Evolutionary conservation across 176 grass and related monocot species (phyloP), one percentile per base, ranked within the genome.

Genomic region (Lolium rigidum): DNA sequence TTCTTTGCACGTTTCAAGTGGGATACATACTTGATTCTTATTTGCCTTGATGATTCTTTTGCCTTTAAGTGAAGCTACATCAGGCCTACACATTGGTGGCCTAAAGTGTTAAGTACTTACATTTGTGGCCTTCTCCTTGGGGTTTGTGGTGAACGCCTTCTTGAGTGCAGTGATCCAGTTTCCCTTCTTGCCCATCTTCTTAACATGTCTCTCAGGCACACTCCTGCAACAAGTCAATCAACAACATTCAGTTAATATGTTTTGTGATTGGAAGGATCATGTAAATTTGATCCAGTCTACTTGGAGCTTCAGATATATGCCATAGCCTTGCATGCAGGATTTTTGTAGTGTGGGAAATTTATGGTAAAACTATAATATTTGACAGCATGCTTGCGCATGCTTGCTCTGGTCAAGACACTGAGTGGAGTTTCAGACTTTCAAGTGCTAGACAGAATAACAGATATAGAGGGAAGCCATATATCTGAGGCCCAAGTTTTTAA

Each of bases 131-230:
- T 91, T 96, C 7, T 94, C 94, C 91, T 89, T 98, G 50, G 92
- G 87, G 76, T 69, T 87, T 85, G 88, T 10, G 65, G 73, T 88
- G 78, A 99, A 99, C 46, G 89, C 92, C 80, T 88, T 94, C 88
- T 87, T 99, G 76, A 99, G 84, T 66, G 94, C 90, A 68, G 55
- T 82, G 78, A 99, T 91, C 97, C 97, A 99, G 48, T 76, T 94
- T 31, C 97, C 92, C 77, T 99, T 99, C 92, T 91, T 97, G 1
- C 97, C 97, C 97, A 99, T 99, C 74, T 98, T 86, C 72, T 94
- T 92, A 84, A 77, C 90, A 94, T 95, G 63, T 91, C 78, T 76
- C 63, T 64, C 9, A 70, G 12, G 15, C 47, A 86, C 43, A 56
- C 15, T 38, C 35, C 79, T 90, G 84, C 12, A 52, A 26, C 1